Conservation (phyloP, 1,284 basidiomycete genomes). For the Neolentinus lepideus region DNA sequence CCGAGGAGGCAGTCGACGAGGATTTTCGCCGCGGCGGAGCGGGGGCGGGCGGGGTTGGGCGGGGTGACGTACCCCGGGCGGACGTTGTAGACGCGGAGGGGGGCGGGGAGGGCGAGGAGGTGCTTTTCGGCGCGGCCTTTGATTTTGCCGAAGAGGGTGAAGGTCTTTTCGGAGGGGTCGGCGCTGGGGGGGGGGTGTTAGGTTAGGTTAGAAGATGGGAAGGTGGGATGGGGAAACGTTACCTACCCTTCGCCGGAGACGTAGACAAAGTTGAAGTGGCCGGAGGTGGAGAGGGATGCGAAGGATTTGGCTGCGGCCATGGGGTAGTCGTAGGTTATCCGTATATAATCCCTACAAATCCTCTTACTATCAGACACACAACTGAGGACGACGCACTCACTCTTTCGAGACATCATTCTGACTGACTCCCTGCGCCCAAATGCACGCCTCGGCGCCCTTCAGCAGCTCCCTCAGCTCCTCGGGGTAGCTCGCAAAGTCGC, state of each 20-base stretch:
- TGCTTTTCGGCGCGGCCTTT: slow-evolving; percentile 19
- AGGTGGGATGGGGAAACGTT: background rate
- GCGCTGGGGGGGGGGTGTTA: background rate
- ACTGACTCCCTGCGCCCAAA: slow-evolving; percentile 23
- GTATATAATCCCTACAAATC: slow-evolving; percentile 13
- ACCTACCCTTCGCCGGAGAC: slow-evolving; percentile 18
- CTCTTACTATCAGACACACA: background rate
- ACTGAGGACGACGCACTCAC: slow-evolving; percentile 5
- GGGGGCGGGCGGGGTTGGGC: background rate
- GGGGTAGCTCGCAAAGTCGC: slow-evolving; percentile 13
- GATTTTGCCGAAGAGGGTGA: slow-evolving; percentile 16
- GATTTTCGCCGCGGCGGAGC: background rate
- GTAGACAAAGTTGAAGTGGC: slow-evolving; percentile 18
- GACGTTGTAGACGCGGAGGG: slow-evolving; percentile 14
- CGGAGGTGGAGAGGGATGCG: slow-evolving; percentile 10
- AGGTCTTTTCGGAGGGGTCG: slow-evolving; percentile 10
- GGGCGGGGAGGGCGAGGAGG: slow-evolving; percentile 12
- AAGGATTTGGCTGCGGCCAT: slow-evolving; percentile 22
- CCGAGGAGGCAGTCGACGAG: background rate
- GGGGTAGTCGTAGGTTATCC: slow-evolving; percentile 20
- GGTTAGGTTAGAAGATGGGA: background rate
- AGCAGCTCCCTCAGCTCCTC: slow-evolving; percentile 14
- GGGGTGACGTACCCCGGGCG: slow-evolving; percentile 13
- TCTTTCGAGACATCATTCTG: slow-evolving; percentile 17
- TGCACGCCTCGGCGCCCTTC: slow-evolving; percentile 18